Evolutionary conservation across 805 yeast species (phyloP), one percentile per base, ranked within the genome.

Genomic region (Candida boidinii): DNA sequence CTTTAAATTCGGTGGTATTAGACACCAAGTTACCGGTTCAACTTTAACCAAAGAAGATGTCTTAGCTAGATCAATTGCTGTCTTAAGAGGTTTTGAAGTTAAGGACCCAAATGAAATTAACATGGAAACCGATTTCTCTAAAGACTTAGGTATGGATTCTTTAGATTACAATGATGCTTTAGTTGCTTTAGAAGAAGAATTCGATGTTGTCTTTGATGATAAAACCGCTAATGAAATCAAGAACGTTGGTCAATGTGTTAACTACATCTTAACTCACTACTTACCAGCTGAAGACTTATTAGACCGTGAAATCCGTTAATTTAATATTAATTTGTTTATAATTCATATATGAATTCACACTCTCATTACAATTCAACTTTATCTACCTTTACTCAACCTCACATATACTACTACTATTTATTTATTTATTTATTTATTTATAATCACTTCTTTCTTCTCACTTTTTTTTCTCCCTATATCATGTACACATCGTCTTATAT

Each of bases 141-240:
- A 70, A 46, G 94, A 84, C 51, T 71, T 84, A 46, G 90, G 88
- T n/a, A 72, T 84, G 54, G 98, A 90, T 61, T 84, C 95, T 8
- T 71, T 90, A 45, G 98, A 90, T 54, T 82, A 92, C 42, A 95
- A 90, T 41, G 98, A 90, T 66, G 88, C 92, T 35, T 72, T 92
- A 49, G 95, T 92, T 60, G 95, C 95, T 37, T 79, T 90, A 52
- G 98, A 90, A 68, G 96, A 88, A 69, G 88, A 79, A 57, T 79
- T 79, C 44, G 68, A 66, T 36, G 56, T 68, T 38, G 67, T 57
- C 18, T 56, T 58, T 33, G 61, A 56, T 32, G 63, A 58, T 41
- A 53, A 58, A 31, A 50, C 71, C 38, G 75, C 79, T 24, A 76
- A 73, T 46, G 75, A 70, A 44, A 73, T 73, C 58, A 69, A 69